phyloP scores from a whole-genome alignment of 2,329 filamentous ascomycete genomes.

The Cylindrodendrum hubeiense region DNA sequence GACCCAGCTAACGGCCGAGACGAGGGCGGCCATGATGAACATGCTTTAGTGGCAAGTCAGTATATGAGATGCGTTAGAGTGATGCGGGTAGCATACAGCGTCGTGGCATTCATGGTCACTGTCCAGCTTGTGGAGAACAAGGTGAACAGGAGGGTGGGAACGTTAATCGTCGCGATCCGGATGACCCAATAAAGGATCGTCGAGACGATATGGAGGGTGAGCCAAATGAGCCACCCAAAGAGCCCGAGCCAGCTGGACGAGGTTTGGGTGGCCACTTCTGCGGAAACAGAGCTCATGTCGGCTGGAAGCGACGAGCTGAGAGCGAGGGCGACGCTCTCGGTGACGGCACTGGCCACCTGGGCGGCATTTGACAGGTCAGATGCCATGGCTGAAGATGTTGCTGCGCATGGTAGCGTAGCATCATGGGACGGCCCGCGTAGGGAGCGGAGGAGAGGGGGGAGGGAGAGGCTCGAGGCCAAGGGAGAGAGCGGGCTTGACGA shows the following conservation, averaged over 20 bases:
- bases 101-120: constrained; percentile 98
- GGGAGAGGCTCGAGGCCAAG: constrained; percentile 26
- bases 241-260: constrained; percentile 69
- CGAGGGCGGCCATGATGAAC: constrained; percentile 80
- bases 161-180: constrained; percentile 86
- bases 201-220: constrained; percentile 67
- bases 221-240: constrained; percentile 67
- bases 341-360: constrained; percentile 48
- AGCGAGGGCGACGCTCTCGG: constrained; percentile 48
- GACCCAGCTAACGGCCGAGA: constrained; percentile 92
- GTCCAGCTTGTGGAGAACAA: constrained; percentile 94
- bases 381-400: constrained; percentile 54
- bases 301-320: constrained; percentile 53
- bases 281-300: constrained; percentile 51
- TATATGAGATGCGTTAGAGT: constrained; percentile 4
- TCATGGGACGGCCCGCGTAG: constrained; percentile 47
- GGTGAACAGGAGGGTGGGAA: constrained; percentile 90
- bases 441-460: constrained; percentile 29
- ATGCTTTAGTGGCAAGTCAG: constrained; percentile 62
- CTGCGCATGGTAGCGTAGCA: constrained; percentile 50
- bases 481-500: constrained; percentile 12
- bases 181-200: constrained; percentile 81
- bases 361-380: constrained; percentile 55
- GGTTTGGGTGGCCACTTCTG: constrained; percentile 52
- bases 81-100: constrained; percentile 71